A percentile compares a stretch with the other conserved stretches of the same genome.
These are phyloP conservation scores for Saccharum spontaneum DNA, from an alignment of 176 grass and related monocot species.

Conservation along the genomic window DNA sequence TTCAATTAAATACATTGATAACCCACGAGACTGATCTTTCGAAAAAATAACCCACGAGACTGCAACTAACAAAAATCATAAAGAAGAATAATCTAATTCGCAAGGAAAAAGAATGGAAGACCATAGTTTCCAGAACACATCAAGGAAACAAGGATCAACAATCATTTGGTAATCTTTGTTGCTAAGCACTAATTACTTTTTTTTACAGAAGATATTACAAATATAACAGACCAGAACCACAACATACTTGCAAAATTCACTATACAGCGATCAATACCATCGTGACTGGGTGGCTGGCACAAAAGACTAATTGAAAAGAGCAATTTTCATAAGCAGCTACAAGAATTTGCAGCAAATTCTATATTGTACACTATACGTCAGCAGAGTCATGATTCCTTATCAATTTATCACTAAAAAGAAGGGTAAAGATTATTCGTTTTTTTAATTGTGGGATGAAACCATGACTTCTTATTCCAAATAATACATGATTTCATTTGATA, in stretches of 20 bases:
- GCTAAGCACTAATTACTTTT: background rate
- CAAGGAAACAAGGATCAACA: conserved; percentile 4
- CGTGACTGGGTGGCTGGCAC: background rate
- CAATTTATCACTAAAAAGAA: conserved; percentile 12
- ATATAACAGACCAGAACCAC: conserved; percentile 6
- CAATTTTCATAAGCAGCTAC: background rate
- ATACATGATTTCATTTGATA: conserved; percentile 10
- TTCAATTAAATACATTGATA: conserved; percentile 6
- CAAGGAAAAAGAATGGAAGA: background rate
- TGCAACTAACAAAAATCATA: background rate
- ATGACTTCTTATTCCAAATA: conserved; percentile 3
- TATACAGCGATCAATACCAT: background rate
- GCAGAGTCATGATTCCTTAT: background rate
- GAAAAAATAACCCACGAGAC: background rate
- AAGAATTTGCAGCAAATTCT: background rate
- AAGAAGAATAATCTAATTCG: conserved; percentile 11
- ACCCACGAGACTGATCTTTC: background rate
- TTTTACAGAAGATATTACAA: background rate
- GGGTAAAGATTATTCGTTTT: background rate
- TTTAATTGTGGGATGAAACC: background rate
- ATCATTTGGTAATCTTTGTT: background rate
- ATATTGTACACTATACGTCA: background rate
- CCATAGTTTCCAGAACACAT: background rate
- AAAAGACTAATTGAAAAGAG: background rate
- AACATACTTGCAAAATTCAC: background rate